phyloP scores from a whole-genome alignment of 805 yeast species.

The Saturnispora diversa region DNA sequence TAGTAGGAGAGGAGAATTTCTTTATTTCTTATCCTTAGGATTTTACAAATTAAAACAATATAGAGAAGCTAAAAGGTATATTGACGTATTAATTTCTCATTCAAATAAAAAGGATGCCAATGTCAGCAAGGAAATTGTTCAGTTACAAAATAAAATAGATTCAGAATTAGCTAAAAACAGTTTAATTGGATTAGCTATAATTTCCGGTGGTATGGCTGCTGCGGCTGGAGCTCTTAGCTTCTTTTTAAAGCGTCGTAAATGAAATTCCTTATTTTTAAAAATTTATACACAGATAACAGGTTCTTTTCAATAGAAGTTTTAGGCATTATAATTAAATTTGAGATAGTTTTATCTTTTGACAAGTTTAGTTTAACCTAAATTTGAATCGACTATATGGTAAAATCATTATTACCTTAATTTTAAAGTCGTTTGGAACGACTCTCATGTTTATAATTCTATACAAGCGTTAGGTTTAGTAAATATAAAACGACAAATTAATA shows the following conservation, averaged over 20 bases:
- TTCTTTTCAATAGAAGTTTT: too few species aligned
- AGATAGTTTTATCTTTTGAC: too few species aligned
- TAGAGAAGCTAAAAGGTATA: conserved; percentile 74
- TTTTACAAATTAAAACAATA: conserved; percentile 84
- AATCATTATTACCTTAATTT: too few species aligned
- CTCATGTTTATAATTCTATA: too few species aligned
- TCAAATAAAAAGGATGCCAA: conserved; percentile 76
- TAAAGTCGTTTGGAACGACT: too few species aligned
- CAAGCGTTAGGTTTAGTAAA: too few species aligned
- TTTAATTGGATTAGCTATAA: conserved; percentile 76
- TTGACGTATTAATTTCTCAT: conserved; percentile 72
- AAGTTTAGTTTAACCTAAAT: too few species aligned
- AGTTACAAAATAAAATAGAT: conserved; percentile 66
- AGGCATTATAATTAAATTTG: too few species aligned
- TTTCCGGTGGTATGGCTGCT: conserved; percentile 78
- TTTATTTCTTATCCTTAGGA: conserved; percentile 82
- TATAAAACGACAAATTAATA: too few species aligned
- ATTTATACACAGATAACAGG: too few species aligned
- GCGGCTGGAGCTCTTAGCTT: conserved; percentile 46
- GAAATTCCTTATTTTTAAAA: neutral
- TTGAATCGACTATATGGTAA: too few species aligned
- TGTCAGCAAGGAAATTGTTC: conserved; percentile 2
- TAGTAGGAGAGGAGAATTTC: conserved; percentile 76
- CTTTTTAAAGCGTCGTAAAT: conserved; percentile 7
- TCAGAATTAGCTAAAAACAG: conserved; percentile 84